phyloP scores from a whole-genome alignment of 257 asterid genomes.

The Ligustrum vulgare region DNA sequence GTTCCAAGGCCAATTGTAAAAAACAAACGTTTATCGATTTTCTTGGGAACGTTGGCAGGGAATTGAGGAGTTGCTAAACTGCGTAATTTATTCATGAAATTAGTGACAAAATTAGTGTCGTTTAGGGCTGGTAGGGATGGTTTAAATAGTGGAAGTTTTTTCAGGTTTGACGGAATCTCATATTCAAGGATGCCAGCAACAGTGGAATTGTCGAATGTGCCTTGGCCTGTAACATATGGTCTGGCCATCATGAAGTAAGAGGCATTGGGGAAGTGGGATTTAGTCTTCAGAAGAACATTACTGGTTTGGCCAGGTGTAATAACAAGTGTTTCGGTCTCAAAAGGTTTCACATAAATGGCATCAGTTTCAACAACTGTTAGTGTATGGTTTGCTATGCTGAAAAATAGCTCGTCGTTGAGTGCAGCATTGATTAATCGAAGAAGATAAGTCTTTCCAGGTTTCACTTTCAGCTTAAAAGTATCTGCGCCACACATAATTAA shows the following conservation, averaged over 20 bases:
- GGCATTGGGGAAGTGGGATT: constrained; percentile 40
- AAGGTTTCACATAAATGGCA: constrained; percentile 55
- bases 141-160: constrained; percentile 36
- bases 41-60: constrained; percentile 60
- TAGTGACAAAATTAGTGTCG: constrained; percentile 48
- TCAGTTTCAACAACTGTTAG: constrained; percentile 49
- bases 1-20: constrained; percentile 65
- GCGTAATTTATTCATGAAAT: constrained; percentile 34
- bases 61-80: constrained; percentile 46
- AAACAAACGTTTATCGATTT: constrained; percentile 34
- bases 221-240: constrained; percentile 56
- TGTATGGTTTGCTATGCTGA: constrained; percentile 56
- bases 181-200: constrained; percentile 56
- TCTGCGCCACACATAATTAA: constrained; percentile 22
- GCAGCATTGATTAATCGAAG: constrained; percentile 68
- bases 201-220: constrained; percentile 58
- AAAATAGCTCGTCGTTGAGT: constrained; percentile 60
- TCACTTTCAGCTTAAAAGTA: constrained; percentile 53
- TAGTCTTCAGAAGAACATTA: constrained; percentile 49
- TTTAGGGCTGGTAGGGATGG: constrained; percentile 51
- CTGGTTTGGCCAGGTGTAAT: constrained; percentile 63
- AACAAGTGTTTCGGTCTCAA: constrained; percentile 41
- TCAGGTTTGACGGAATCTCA: constrained; percentile 24
- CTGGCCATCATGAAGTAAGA: constrained; percentile 51
- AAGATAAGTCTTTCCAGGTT: constrained; percentile 60